Percentiles rank a stretch among this genome's conserved stretches.
Conservation (phyloP, 1,139 yeast genomes). For the Debaryomycetaceae sp. region DNA sequence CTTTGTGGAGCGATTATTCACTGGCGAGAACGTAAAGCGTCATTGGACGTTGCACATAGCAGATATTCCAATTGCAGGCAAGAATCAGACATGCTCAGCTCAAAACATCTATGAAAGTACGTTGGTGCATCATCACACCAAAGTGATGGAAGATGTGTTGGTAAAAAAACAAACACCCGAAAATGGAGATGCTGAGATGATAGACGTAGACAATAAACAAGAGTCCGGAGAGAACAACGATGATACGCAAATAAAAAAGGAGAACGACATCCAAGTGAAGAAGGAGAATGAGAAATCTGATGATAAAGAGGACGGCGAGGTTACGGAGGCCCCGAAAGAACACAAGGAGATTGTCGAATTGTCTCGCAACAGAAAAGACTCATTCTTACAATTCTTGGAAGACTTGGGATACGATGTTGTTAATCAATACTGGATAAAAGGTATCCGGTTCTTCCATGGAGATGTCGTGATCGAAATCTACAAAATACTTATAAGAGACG, state of each 20-base stretch:
- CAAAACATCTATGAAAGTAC: conserved; percentile 73
- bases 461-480: conserved; percentile 60
- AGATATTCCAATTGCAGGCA: conserved; percentile 89
- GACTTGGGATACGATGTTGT: conserved; percentile 71
- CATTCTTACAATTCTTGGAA: conserved; percentile 48
- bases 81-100: conserved; percentile 53
- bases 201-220: conserved; percentile 1
- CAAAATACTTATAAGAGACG: conserved; percentile 46
- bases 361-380: conserved; percentile 22
- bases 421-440: conserved; percentile 65
- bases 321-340: background rate
- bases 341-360: conserved; percentile 3
- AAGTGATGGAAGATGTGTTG: conserved; percentile 13
- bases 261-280: conserved; percentile 3
- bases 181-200: background rate
- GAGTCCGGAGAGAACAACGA: conserved; percentile 4
- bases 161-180: conserved; percentile 1
- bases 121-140: conserved; percentile 44
- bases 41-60: conserved; percentile 66
- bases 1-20: conserved; percentile 28
- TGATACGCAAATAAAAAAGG: conserved; percentile 4
- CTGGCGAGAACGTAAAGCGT: conserved; percentile 26
- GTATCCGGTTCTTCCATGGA: conserved; percentile 62
- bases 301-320: conserved; percentile 1
- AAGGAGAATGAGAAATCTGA: conserved; percentile 3